Conservation (phyloP, 306 rosid species). For the Cicer pinnatifidum region DNA sequence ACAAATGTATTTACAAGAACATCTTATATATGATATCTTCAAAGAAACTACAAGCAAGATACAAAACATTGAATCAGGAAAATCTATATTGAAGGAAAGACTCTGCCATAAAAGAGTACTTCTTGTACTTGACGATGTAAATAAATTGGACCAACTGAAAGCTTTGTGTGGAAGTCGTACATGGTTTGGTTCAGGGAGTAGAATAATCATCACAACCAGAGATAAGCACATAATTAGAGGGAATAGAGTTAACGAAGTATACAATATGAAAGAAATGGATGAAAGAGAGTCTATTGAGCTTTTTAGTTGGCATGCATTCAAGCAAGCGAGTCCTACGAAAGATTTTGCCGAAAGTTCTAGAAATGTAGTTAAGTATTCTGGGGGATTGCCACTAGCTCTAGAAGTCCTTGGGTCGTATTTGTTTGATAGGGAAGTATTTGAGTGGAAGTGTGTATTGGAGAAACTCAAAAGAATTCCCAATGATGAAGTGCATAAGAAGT, state of each 20-base stretch:
- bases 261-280: slow-evolving; percentile 22
- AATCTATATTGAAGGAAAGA: neutral
- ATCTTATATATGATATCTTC: neutral
- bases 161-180: slow-evolving; percentile 8
- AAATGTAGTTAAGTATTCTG: neutral
- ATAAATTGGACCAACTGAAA: neutral
- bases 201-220: slow-evolving; percentile 22
- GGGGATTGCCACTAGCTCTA: slow-evolving; percentile 8
- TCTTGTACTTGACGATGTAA: slow-evolving; percentile 19
- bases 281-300: neutral
- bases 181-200: slow-evolving; percentile 15
- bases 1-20: slow-evolving; percentile 27
- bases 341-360: neutral
- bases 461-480: slow-evolving; percentile 19
- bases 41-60: neutral
- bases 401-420: slow-evolving; percentile 26
- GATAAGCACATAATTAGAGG: neutral
- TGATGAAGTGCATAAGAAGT: neutral
- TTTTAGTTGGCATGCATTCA: slow-evolving; percentile 26
- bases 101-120: neutral
- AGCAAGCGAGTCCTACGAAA: neutral
- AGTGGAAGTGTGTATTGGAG: slow-evolving; percentile 10
- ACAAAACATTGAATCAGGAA: neutral
- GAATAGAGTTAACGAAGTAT: neutral
- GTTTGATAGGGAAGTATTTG: neutral